Evolutionary conservation across 768 basidiomycete genomes (phyloP).

Genomic region (Agaricus sinodeliciosus): DNA sequence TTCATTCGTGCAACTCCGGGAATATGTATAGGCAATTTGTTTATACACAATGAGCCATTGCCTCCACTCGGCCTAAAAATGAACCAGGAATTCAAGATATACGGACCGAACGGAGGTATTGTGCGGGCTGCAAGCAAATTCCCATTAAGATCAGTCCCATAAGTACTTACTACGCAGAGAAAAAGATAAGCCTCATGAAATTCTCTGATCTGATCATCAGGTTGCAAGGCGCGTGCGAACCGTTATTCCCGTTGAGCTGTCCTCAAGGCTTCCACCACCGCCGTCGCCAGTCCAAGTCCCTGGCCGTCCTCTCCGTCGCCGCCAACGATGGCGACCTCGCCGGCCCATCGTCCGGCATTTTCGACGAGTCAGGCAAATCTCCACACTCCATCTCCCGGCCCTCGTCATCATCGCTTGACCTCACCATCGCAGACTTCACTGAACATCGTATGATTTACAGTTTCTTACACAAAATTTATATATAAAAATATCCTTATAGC

Average conservation of each 20-base stretch:
- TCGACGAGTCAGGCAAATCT: slow-evolving; percentile 17
- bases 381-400: slow-evolving; percentile 13
- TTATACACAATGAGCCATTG: no score
- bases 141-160: no score
- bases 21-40: no score
- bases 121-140: no score
- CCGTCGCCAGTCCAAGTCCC: neutral
- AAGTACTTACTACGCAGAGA: no score
- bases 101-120: no score
- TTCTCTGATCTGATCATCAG: no score
- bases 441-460: slow-evolving; percentile 1
- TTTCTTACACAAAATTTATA: neutral
- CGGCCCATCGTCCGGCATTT: slow-evolving; percentile 17
- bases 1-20: no score
- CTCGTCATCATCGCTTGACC: slow-evolving; percentile 22
- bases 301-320: slow-evolving; percentile 6
- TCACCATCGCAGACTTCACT: slow-evolving; percentile 17
- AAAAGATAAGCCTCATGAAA: no score
- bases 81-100: no score
- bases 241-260: neutral
- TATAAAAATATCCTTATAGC: slow-evolving; percentile 19
- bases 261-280: neutral
- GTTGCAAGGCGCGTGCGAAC: neutral
- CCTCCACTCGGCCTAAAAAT: no score
- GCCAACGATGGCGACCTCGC: slow-evolving; percentile 16